Evolutionary conservation across 345 rosid genomes (phyloP).

Genomic region (Sonneratia caseolaris): DNA sequence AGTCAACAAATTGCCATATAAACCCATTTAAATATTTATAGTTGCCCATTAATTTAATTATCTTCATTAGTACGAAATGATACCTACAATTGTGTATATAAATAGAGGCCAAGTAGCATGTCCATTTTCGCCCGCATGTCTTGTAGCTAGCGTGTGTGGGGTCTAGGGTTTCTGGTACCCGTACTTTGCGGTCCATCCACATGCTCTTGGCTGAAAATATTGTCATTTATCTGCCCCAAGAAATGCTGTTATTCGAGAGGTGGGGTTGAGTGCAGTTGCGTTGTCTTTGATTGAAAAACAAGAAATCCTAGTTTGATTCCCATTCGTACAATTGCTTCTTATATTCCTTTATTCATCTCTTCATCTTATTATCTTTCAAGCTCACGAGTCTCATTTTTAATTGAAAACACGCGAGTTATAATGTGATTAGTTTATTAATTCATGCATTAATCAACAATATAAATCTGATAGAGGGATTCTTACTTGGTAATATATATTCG

Average conservation of each 20-base stretch:
- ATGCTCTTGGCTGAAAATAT: background rate
- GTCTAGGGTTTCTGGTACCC: conserved; percentile 6
- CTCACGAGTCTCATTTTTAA: too few species aligned
- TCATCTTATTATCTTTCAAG: too few species aligned
- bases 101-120: background rate
- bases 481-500: background rate
- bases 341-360: too few species aligned
- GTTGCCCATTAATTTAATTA: background rate
- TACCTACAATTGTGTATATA: background rate
- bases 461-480: background rate
- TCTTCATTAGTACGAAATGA: background rate
- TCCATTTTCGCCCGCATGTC: conserved; percentile 4
- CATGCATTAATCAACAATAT: too few species aligned
- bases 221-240: background rate
- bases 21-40: background rate
- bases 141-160: background rate
- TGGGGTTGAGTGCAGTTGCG: too few species aligned
- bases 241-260: too few species aligned
- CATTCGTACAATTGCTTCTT: too few species aligned
- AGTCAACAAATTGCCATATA: conserved; percentile 1
- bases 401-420: too few species aligned
- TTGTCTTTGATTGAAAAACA: too few species aligned
- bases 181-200: conserved; percentile 6
- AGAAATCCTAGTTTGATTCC: too few species aligned
- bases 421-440: background rate